Conservation (phyloP, 1,139 yeast species). For the Suhomyces bribrorum region DNA sequence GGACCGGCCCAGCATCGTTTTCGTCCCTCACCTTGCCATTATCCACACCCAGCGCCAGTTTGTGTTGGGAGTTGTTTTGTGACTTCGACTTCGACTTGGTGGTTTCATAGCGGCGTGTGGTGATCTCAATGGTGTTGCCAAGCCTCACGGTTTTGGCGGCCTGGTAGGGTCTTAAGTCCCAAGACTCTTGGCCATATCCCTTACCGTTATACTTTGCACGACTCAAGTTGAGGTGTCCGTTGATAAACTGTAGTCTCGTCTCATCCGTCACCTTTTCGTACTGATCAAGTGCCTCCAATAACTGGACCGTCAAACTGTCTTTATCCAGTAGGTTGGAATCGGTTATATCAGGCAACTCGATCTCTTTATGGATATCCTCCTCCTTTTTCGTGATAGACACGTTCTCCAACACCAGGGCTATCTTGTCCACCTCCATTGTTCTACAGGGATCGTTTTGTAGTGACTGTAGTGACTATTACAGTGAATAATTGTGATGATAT, state of each 20-base stretch:
- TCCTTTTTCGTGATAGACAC: slow-evolving; percentile 14
- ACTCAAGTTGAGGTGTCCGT: slow-evolving; percentile 40
- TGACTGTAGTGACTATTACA: no score
- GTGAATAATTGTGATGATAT: no score
- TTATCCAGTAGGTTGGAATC: slow-evolving; percentile 9
- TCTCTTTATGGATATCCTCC: slow-evolving; percentile 2
- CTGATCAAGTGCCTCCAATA: slow-evolving; percentile 30
- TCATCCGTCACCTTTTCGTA: slow-evolving; percentile 29
- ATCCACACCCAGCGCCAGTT: no score
- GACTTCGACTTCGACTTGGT: no score
- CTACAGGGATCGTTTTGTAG: neutral
- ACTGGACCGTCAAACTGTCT: slow-evolving; percentile 23
- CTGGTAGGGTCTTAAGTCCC: slow-evolving; percentile 33
- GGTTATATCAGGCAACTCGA: slow-evolving; percentile 3
- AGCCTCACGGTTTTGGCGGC: slow-evolving; percentile 18
- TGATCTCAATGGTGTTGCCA: no score
- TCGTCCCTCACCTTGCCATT: neutral
- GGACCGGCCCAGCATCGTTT: neutral
- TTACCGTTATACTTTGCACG: slow-evolving; percentile 38
- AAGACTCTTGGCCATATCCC: slow-evolving; percentile 22
- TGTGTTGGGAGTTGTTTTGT: no score
- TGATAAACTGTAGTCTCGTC: slow-evolving; percentile 25
- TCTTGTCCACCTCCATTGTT: slow-evolving; percentile 11
- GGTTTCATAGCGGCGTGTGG: no score
- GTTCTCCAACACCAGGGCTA: slow-evolving; percentile 17